A percentile compares a stretch with the other conserved stretches of the same genome.
phyloP scores from a whole-genome alignment of 257 asterid genomes.

The Plantago elongata region DNA sequence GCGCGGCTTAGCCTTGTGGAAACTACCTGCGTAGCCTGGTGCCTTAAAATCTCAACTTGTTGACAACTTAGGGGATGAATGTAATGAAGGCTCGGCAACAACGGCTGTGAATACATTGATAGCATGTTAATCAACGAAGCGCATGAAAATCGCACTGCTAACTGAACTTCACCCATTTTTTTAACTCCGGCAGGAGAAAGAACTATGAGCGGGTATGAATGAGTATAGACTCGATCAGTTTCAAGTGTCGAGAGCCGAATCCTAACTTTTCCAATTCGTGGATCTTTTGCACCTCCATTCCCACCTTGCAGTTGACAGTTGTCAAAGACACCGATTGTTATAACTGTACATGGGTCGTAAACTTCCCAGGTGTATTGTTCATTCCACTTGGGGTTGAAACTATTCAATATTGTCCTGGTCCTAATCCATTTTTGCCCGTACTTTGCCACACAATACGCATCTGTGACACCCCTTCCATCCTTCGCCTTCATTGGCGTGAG shows the following conservation, averaged over 20 bases:
- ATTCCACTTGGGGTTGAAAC: slow-evolving; percentile 73
- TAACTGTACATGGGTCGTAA: slow-evolving; percentile 80
- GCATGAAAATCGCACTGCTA: slow-evolving; percentile 77
- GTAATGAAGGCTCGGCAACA: slow-evolving; percentile 64
- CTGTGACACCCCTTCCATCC: slow-evolving; percentile 59
- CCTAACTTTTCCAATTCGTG: slow-evolving; percentile 75
- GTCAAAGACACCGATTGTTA: slow-evolving; percentile 72
- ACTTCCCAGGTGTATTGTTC: slow-evolving; percentile 96
- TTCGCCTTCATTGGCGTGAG: slow-evolving; percentile 59
- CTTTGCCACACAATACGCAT: slow-evolving; percentile 91
- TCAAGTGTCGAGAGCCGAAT: slow-evolving; percentile 71
- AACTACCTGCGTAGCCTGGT: slow-evolving; percentile 73
- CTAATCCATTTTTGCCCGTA: slow-evolving; percentile 95
- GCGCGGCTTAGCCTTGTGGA: slow-evolving; percentile 63
- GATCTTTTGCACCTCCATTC: slow-evolving; percentile 44
- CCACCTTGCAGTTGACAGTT: slow-evolving; percentile 65
- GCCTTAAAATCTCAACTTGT: slow-evolving; percentile 61
- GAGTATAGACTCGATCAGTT: slow-evolving; percentile 67
- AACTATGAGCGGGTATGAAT: slow-evolving; percentile 70
- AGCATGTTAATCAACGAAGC: slow-evolving; percentile 52
- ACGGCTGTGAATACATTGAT: slow-evolving; percentile 49
- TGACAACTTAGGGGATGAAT: slow-evolving; percentile 55
- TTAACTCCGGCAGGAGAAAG: slow-evolving; percentile 60
- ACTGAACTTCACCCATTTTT: slow-evolving; percentile 80
- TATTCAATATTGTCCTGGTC: slow-evolving; percentile 63